Evolutionary conservation across 148 eudicot species (phyloP), one percentile per base, ranked within the genome.

Genomic region (Chenopodium quinoa): DNA sequence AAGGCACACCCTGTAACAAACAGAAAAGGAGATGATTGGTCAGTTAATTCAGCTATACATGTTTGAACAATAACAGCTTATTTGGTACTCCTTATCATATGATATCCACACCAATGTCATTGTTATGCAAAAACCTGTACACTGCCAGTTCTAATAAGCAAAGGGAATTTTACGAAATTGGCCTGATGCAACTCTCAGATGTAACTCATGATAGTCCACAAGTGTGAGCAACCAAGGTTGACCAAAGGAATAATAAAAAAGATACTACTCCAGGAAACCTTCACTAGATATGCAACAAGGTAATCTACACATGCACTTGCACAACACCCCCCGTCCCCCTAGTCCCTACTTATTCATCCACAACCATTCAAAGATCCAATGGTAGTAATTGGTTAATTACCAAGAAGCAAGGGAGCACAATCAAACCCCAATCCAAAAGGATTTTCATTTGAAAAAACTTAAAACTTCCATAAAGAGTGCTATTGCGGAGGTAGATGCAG

Each of bases 1-100:
- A 72, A 44, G 75, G 75, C 56, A 72, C 75, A 72, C 75, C 75
- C 75, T 72, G 56, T 22, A 44, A 72, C 12, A 44, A 40, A 9
- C 17, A 72, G 7, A 72, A 22, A 69, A 9, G 54, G 25, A 72
- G 75, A 27, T 4, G 12, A 37, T 71, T 8, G 11, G 14, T 40
- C 54, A 72, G 29, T 11, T 72, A 44, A 13, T n/a, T 3, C 12
- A 72, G 31, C 34, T 11, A 13, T 2, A 71, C 14, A 17, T 44
- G 27, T 31, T 69, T 31, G 46, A 69, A 69, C 3, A 23, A 10
- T 3, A 65, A 25, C 69, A n/a, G 4, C 69, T 23, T 1, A 25
- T 25, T 40, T 7, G 44, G 44, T 40, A 40, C 44, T 40, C 44
- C 7, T 40, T 40, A 5, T 40, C 44, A 40, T 4, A 40, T 40